These are phyloP conservation scores for Proliferodiscus dingleyae DNA, from an alignment of 2,329 filamentous ascomycete genomes.

Conservation along the genomic window DNA sequence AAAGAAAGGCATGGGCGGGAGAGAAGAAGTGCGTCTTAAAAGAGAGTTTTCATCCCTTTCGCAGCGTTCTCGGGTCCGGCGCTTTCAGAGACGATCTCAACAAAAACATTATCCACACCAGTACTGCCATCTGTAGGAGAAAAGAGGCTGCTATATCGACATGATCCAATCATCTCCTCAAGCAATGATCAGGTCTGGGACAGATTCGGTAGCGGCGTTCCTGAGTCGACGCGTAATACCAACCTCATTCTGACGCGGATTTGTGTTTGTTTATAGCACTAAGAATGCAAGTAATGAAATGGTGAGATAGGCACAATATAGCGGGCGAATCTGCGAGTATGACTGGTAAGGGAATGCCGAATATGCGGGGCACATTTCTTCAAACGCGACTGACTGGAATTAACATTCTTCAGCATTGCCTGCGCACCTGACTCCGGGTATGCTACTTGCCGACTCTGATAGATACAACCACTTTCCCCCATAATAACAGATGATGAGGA, in stretches of 20 bases:
- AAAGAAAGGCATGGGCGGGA: background rate
- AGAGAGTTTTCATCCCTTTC: background rate
- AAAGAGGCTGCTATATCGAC: background rate
- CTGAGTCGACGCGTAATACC: background rate
- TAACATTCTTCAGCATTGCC: background rate
- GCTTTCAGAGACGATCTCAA: background rate
- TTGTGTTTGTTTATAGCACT: constrained; percentile 3
- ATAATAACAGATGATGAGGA: background rate
- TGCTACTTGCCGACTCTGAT: background rate
- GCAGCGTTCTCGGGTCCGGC: background rate
- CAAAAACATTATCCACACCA: background rate
- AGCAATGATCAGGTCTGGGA: background rate
- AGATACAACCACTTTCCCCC: background rate
- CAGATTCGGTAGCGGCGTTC: constrained; percentile 4
- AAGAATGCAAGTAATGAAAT: constrained; percentile 1
- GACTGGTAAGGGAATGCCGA: background rate
- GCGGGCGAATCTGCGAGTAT: constrained; percentile 2
- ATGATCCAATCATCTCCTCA: background rate
- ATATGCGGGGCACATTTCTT: background rate
- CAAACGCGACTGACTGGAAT: background rate
- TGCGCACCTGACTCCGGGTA: background rate
- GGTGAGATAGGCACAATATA: background rate
- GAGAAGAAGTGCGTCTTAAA: background rate
- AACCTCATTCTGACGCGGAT: background rate
- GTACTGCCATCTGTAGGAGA: background rate